phyloP scores from a whole-genome alignment of 345 rosid species.

The Mangifera indica region DNA sequence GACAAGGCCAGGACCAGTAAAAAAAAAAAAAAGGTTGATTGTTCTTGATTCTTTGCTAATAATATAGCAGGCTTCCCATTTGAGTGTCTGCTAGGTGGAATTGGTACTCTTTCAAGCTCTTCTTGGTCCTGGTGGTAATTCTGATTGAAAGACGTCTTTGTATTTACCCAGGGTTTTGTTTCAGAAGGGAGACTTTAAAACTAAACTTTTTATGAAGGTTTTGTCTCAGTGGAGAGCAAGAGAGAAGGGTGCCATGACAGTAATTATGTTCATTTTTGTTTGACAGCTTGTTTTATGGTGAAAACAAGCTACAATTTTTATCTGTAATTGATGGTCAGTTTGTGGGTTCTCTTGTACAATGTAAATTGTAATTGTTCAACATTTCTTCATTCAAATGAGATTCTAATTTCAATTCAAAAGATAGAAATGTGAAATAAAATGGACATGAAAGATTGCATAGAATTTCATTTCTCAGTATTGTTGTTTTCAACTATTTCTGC shows the following conservation, averaged over 20 bases:
- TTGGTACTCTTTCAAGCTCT: conserved; percentile 12
- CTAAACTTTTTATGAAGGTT: conserved; percentile 12
- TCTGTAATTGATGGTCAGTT: conserved; percentile 25
- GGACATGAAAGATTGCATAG: conserved; percentile 16
- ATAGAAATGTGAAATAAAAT: conserved; percentile 12
- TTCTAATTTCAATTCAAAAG: conserved; percentile 18
- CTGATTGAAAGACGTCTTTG: conserved; percentile 11
- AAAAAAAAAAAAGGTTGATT: conserved; percentile 21
- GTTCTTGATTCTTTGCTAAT: conserved; percentile 57
- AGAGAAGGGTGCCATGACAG: conserved; percentile 12
- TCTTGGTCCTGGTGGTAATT: conserved; percentile 12
- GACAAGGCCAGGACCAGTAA: conserved; percentile 42
- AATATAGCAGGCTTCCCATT: conserved; percentile 47
- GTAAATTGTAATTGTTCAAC: conserved; percentile 37
- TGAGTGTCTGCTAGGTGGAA: conserved; percentile 28
- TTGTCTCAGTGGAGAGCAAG: conserved; percentile 1
- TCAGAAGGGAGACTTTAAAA: background rate
- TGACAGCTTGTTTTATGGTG: conserved; percentile 23
- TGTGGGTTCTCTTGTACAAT: conserved; percentile 22
- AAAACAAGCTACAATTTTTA: conserved; percentile 33
- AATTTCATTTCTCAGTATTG: background rate
- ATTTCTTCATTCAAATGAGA: conserved; percentile 25
- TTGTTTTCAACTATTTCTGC: background rate
- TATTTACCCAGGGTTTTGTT: background rate
- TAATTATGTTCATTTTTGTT: conserved; percentile 14